Evolutionary conservation across 352 stramenopile species (phyloP), one percentile per base, ranked within the genome.

Genomic region (Globisporangium cystogenes): DNA sequence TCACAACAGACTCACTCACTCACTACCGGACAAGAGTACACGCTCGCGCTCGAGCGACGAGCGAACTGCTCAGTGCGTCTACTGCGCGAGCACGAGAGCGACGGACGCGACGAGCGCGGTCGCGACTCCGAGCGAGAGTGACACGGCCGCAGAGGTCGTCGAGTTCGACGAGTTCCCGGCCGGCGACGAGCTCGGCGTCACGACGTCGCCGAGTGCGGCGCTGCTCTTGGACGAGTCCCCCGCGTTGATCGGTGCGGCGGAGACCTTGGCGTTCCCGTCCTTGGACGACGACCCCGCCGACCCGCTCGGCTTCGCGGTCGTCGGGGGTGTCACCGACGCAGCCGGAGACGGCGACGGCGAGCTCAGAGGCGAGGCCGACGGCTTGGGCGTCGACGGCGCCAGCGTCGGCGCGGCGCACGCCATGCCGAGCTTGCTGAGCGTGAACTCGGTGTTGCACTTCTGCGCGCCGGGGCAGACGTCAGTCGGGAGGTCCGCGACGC

Each of bases 401-500:
- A 44, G 35, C 1, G 66, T 76, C 2, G 59, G 61, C 10, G 35
- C 62, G 26, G 67, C 55, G 37, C 72, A 82, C 15, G 60, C 67
- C 72, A 82, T 80, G n/a, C 67, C 72, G 45, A 80, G 35, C 27
- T 58, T 66, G 23, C 70, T 66, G 59, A 68, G 48, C 3, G 59
- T 65, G 21, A 23, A 55, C 7, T 58, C 69, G 35, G 62, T 61
- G 50, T 82, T 82, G 56, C 72, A 82, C 48, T 70, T 53, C 55
- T 82, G 72, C 48, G 70, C 60, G 29, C 72, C 69, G 1, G 67
- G 58, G 61, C 72, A 82, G 12, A 74, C 65, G 24, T 75, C 65
- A 7, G 61, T 49, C 14, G 59, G 59, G 15, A 83, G 45, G 31
- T 83, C 75, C 24, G 74, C 68, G 18, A 84, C 73, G 45, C 73